These are phyloP conservation scores for Gynandropsis gynandra DNA, from an alignment of 345 rosid species.

Conservation along the genomic window DNA sequence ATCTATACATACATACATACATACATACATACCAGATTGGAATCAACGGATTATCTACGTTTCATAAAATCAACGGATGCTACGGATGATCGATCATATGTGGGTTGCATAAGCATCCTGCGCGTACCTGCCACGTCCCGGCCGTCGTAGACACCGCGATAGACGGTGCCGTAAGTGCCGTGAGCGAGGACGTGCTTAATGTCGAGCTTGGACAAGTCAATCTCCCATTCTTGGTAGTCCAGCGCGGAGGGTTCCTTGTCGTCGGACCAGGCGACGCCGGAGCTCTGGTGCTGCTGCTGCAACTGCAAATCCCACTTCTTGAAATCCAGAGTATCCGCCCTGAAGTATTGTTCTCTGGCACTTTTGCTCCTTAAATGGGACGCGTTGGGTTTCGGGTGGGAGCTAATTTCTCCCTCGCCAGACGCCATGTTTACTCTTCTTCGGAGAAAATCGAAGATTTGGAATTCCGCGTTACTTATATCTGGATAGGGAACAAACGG, in stretches of 20 bases:
- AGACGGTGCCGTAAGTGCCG: constrained; percentile 73
- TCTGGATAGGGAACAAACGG: too few relatives aligned
- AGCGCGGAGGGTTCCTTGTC: constrained; percentile 26
- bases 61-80: neutral
- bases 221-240: constrained; percentile 77
- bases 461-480: too few relatives aligned
- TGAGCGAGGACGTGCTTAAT: constrained; percentile 54
- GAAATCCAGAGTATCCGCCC: constrained; percentile 78
- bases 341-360: constrained; percentile 40
- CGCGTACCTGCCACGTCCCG: constrained; percentile 72
- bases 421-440: constrained; percentile 17
- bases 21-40: neutral
- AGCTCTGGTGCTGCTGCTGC: constrained; percentile 44
- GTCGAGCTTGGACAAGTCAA: constrained; percentile 59
- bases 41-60: too few relatives aligned
- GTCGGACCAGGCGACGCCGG: constrained; percentile 58
- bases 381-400: constrained; percentile 4
- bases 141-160: constrained; percentile 62
- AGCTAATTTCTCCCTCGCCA: constrained; percentile 12
- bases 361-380: constrained; percentile 30
- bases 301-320: constrained; percentile 78
- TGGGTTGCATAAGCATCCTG: too few relatives aligned
- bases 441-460: too few relatives aligned
- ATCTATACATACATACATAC: too few relatives aligned
- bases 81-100: neutral